These are phyloP conservation scores for Fusarium neocosmosporiellum DNA, from an alignment of 2,329 filamentous ascomycete species.

Conservation along the genomic window DNA sequence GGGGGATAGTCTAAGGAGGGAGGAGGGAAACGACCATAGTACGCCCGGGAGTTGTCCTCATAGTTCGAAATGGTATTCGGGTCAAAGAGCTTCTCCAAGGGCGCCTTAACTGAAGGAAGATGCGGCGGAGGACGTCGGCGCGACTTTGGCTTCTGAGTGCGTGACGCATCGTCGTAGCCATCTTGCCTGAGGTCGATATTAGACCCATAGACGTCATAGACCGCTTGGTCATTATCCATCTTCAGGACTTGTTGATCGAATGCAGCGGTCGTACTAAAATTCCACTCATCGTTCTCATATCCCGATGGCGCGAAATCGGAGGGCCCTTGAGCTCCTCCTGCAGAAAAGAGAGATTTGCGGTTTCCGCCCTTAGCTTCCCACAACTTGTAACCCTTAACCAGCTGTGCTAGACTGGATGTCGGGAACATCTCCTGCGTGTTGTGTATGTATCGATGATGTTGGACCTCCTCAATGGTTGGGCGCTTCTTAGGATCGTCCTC, in stretches of 20 bases:
- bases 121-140: constrained; percentile 69
- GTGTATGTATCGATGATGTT: constrained; percentile 75
- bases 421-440: constrained; percentile 73
- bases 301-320: constrained; percentile 57
- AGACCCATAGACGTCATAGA: constrained; percentile 70
- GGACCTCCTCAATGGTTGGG: constrained; percentile 75
- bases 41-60: constrained; percentile 70
- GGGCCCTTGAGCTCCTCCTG: constrained; percentile 68
- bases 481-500: constrained; percentile 75
- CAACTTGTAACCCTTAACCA: constrained; percentile 77
- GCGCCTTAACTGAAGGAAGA: constrained; percentile 67
- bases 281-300: constrained; percentile 71
- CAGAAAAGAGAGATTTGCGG: constrained; percentile 72
- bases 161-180: constrained; percentile 61
- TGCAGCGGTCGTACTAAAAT: constrained; percentile 73
- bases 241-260: constrained; percentile 69
- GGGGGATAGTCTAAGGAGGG: constrained; percentile 59
- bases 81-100: constrained; percentile 74
- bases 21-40: constrained; percentile 64
- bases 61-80: constrained; percentile 74
- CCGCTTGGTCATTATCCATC: constrained; percentile 65
- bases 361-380: constrained; percentile 82
- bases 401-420: constrained; percentile 68
- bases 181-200: constrained; percentile 64
- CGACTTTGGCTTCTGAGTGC: constrained; percentile 63